Evolutionary conservation across 179 eudicot genomes (phyloP).

Genomic region (Beta lomatogona): DNA sequence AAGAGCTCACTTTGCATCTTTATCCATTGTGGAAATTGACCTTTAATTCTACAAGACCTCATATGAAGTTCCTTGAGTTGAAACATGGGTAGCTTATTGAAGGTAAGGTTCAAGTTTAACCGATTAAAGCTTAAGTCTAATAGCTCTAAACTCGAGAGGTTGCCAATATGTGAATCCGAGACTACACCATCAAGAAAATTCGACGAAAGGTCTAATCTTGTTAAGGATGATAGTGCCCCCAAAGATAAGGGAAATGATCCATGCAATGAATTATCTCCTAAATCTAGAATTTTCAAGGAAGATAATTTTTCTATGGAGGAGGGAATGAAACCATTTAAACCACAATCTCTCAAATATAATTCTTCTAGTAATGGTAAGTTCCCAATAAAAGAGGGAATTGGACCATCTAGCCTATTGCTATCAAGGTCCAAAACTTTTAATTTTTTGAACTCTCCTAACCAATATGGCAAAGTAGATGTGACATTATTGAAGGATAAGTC

Average conservation of each 20-base stretch:
- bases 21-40: slow-evolving; percentile 27
- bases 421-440: slow-evolving; percentile 6
- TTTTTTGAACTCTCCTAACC: neutral
- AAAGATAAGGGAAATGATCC: slow-evolving; percentile 6
- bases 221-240: slow-evolving; percentile 11
- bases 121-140: slow-evolving; percentile 10
- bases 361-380: neutral
- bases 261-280: neutral
- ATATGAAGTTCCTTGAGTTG: slow-evolving; percentile 4
- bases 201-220: neutral
- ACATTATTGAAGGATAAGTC: neutral
- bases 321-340: slow-evolving; percentile 30
- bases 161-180: slow-evolving; percentile 9
- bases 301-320: slow-evolving; percentile 4
- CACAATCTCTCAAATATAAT: slow-evolving; percentile 9
- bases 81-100: slow-evolving; percentile 24
- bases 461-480: neutral
- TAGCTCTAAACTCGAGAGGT: slow-evolving; percentile 9
- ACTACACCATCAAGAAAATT: slow-evolving; percentile 24
- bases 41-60: slow-evolving; percentile 13
- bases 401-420: slow-evolving; percentile 15
- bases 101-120: slow-evolving; percentile 2
- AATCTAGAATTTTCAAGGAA: slow-evolving; percentile 8
- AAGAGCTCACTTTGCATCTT: slow-evolving; percentile 6
- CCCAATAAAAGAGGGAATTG: slow-evolving; percentile 3